Evolutionary conservation across 2,329 filamentous ascomycete species (phyloP).

Genomic region (Aureobasidium sp.): DNA sequence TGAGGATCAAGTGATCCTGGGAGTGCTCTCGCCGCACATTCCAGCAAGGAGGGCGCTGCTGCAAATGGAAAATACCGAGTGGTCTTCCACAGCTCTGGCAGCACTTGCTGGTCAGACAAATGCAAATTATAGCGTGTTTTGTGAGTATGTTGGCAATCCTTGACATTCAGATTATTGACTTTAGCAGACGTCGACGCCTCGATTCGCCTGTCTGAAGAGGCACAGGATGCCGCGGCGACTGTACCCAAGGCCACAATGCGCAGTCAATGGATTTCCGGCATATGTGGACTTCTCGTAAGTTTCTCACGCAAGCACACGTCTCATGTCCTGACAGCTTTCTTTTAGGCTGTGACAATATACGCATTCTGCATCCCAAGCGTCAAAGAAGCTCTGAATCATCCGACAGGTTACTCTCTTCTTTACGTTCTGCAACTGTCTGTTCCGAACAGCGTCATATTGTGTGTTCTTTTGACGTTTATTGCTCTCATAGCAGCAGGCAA

Average conservation of each 20-base stretch:
- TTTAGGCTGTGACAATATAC: constrained; percentile 18
- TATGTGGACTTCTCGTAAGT: constrained; percentile 13
- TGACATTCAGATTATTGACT: neutral
- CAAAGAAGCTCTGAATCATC: constrained; percentile 20
- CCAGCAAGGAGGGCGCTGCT: constrained; percentile 26
- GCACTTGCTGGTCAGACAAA: constrained; percentile 25
- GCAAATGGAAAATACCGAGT: constrained; percentile 30
- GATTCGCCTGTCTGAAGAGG: constrained; percentile 21
- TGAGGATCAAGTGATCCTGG: constrained; percentile 5
- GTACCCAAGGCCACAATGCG: constrained; percentile 23
- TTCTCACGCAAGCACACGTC: neutral
- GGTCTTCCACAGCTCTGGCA: constrained; percentile 24
- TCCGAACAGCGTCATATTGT: neutral
- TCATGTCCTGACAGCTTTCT: neutral
- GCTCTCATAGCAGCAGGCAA: neutral
- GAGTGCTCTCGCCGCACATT: constrained; percentile 21
- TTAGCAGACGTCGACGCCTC: neutral
- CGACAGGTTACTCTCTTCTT: constrained; percentile 29
- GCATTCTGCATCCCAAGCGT: constrained; percentile 22
- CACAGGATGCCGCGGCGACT: constrained; percentile 21
- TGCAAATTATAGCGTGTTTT: neutral
- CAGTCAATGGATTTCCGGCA: constrained; percentile 23
- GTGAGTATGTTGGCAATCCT: neutral
- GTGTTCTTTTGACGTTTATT: neutral
- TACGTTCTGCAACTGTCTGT: constrained; percentile 22